Conservation (phyloP, 805 yeast species). For the Lipomyces kockii region DNA sequence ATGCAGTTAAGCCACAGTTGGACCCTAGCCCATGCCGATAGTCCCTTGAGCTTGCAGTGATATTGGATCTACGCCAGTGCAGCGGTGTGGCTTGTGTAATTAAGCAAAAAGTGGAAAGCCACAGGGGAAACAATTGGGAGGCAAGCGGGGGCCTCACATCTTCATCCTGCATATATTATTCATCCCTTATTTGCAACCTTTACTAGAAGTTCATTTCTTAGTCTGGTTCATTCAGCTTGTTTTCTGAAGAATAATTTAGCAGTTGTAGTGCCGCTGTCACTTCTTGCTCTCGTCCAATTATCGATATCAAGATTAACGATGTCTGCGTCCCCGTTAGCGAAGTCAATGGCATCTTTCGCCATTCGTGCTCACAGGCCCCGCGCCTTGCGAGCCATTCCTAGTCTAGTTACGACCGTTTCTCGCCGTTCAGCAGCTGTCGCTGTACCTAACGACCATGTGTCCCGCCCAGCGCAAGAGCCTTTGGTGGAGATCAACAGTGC, state of each 20-base stretch:
- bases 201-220: no score
- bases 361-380: neutral
- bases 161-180: no score
- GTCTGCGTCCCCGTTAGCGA: neutral
- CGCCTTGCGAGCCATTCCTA: neutral
- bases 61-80: no score
- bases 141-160: no score
- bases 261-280: neutral
- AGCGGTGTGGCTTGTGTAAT: neutral
- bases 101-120: no score
- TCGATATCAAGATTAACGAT: neutral
- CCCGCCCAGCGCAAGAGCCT: slow-evolving; percentile 1
- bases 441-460: slow-evolving; percentile 9
- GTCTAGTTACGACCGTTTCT: neutral
- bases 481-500: neutral
- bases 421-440: slow-evolving; percentile 18
- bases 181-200: no score
- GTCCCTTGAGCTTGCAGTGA: no score
- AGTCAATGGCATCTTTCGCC: neutral
- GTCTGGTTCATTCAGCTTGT: no score
- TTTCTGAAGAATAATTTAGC: neutral
- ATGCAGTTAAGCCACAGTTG: neutral
- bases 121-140: no score
- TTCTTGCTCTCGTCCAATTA: neutral
- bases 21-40: no score